phyloP scores from a whole-genome alignment of 2,329 filamentous ascomycete genomes.

The Sporothrix globosa region DNA sequence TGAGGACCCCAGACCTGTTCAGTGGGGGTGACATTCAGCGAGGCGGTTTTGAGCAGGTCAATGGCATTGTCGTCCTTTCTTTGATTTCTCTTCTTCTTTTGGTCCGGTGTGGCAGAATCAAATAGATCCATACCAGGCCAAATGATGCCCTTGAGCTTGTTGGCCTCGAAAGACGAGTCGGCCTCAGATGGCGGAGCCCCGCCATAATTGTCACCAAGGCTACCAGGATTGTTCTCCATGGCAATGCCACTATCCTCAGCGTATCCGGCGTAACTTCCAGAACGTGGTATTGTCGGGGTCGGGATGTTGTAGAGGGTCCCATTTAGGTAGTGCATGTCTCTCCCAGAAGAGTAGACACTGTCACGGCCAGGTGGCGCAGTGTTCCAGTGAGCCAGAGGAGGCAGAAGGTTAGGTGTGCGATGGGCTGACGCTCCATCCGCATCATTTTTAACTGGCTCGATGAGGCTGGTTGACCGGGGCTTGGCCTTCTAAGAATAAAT shows the following conservation, averaged over 20 bases:
- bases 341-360: slow-evolving; percentile 30
- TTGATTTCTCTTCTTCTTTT: slow-evolving; percentile 76
- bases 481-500: not conserved
- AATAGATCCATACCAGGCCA: slow-evolving; percentile 83
- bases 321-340: slow-evolving; percentile 34
- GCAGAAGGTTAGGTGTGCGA: slow-evolving; percentile 25
- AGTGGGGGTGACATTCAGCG: slow-evolving; percentile 63
- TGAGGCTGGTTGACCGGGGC: slow-evolving; percentile 19
- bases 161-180: slow-evolving; percentile 34
- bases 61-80: slow-evolving; percentile 75
- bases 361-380: slow-evolving; percentile 24
- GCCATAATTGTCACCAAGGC: slow-evolving; percentile 41
- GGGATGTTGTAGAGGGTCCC: slow-evolving; percentile 37
- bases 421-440: not conserved
- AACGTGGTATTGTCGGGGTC: slow-evolving; percentile 34
- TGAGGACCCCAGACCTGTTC: slow-evolving; percentile 66
- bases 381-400: slow-evolving; percentile 37
- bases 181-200: slow-evolving; percentile 39
- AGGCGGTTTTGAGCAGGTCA: slow-evolving; percentile 65
- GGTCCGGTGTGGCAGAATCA: slow-evolving; percentile 73
- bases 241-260: slow-evolving; percentile 1
- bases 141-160: slow-evolving; percentile 69
- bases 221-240: slow-evolving; percentile 33
- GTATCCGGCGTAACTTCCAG: slow-evolving; percentile 29
- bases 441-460: slow-evolving; percentile 22